Percentiles rank a stretch among this genome's conserved stretches.
These are phyloP conservation scores for Ophiostoma populinum DNA, from an alignment of 2,329 filamentous ascomycete genomes.

Conservation along the genomic window DNA sequence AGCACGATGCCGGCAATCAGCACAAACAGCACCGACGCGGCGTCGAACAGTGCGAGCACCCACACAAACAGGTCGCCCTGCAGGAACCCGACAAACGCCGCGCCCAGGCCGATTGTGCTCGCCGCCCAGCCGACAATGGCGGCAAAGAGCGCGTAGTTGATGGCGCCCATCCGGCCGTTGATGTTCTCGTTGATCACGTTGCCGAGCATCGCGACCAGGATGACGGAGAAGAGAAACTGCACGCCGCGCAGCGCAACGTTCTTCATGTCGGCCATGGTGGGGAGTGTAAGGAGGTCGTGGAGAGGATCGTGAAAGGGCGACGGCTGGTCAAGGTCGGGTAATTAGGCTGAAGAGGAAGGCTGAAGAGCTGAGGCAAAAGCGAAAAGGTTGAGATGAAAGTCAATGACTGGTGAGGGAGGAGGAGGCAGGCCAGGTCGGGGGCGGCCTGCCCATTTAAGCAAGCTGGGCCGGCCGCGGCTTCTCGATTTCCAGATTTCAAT, in stretches of 20 bases:
- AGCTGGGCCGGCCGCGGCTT: too few species aligned
- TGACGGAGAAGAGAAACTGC: constrained; percentile 34
- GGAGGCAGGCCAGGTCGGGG: too few species aligned
- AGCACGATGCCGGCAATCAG: constrained; percentile 55
- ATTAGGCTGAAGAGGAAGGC: too few species aligned
- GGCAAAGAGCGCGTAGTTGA: constrained; percentile 56
- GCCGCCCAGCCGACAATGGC: constrained; percentile 48
- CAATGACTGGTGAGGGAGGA: too few species aligned
- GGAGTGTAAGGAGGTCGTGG: constrained; percentile 1
- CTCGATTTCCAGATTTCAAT: too few species aligned
- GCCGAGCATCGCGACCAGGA: constrained; percentile 38
- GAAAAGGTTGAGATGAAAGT: too few species aligned
- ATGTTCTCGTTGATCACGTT: constrained; percentile 37
- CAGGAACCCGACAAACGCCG: constrained; percentile 30
- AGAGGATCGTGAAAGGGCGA: too few species aligned
- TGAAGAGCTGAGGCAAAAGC: too few species aligned
- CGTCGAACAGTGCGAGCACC: constrained; percentile 38
- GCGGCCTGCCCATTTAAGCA: too few species aligned
- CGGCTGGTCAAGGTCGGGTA: too few species aligned
- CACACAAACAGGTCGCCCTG: constrained; percentile 28
- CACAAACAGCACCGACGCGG: constrained; percentile 45
- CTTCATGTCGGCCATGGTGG: constrained; percentile 14
- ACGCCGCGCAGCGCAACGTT: constrained; percentile 26
- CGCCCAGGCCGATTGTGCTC: constrained; percentile 42
- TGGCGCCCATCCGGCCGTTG: constrained; percentile 25